These are phyloP conservation scores for Salix brachista DNA, from an alignment of 345 rosid species.

Conservation along the genomic window DNA sequence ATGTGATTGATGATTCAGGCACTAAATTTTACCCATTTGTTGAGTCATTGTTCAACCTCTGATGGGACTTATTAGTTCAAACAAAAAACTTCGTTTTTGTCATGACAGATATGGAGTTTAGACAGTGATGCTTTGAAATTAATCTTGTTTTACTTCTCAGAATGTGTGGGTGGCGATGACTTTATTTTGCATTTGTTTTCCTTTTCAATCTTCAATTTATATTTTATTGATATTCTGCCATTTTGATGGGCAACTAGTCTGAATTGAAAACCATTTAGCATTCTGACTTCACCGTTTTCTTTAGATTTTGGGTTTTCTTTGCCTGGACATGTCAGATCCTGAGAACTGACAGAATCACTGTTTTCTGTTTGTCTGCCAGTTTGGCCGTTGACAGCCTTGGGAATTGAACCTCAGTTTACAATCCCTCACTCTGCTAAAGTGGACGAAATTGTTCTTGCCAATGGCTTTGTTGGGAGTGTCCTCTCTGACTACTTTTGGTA, in stretches of 20 bases:
- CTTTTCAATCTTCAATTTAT: neutral
- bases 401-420: conserved; percentile 92
- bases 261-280: neutral
- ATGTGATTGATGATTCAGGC: neutral
- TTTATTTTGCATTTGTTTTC: neutral
- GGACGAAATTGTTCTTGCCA: conserved; percentile 95
- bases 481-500: conserved; percentile 97
- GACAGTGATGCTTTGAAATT: neutral
- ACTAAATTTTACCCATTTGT: neutral
- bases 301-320: neutral
- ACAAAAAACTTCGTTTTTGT: neutral
- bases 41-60: neutral
- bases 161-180: neutral
- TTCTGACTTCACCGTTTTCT: neutral
- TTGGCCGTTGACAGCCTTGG: conserved; percentile 93
- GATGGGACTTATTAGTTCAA: neutral
- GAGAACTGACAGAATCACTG: neutral
- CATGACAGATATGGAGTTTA: neutral
- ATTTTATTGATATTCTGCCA: neutral
- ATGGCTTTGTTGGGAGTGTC: conserved; percentile 93
- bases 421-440: conserved; percentile 87
- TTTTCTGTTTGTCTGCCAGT: conserved; percentile 44
- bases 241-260: neutral
- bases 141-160: neutral
- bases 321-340: neutral